Conservation (phyloP, 306 rosid species). For the Potentilla sterilis region DNA sequence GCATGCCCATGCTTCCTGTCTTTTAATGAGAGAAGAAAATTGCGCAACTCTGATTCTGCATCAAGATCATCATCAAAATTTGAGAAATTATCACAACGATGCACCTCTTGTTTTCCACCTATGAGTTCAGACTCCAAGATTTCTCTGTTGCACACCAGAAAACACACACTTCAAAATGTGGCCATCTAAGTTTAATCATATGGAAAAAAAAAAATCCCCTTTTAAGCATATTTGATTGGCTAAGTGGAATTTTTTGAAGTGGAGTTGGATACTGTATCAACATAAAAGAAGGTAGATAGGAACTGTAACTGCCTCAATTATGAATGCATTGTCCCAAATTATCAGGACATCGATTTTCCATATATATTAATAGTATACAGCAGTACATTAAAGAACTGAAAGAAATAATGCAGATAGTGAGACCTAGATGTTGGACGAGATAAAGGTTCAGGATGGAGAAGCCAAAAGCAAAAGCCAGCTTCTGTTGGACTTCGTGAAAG, state of each 20-base stretch:
- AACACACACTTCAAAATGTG: constrained; percentile 21
- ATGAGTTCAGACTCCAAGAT: constrained; percentile 65
- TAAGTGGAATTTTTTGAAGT: background rate
- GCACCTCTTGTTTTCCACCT: constrained; percentile 40
- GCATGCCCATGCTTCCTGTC: constrained; percentile 53
- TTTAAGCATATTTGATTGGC: constrained; percentile 4
- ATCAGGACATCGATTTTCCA: background rate
- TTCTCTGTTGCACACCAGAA: constrained; percentile 53
- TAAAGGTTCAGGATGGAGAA: constrained; percentile 69
- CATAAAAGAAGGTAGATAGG: background rate
- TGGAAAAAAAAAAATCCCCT: background rate
- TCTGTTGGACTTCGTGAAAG: constrained; percentile 55
- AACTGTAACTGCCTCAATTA: background rate
- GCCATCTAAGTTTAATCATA: background rate
- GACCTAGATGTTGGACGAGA: constrained; percentile 74
- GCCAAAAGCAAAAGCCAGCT: constrained; percentile 76
- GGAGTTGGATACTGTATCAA: background rate
- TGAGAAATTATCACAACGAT: constrained; percentile 39
- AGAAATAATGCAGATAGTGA: constrained; percentile 1
- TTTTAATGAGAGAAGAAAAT: constrained; percentile 44
- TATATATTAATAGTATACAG: background rate
- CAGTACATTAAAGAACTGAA: background rate
- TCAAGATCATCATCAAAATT: constrained; percentile 43
- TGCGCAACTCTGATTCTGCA: constrained; percentile 54
- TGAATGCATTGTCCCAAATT: background rate